Evolutionary conservation across 1,284 basidiomycete species (phyloP).

Genomic region (Tetrapyrgos nigripes): DNA sequence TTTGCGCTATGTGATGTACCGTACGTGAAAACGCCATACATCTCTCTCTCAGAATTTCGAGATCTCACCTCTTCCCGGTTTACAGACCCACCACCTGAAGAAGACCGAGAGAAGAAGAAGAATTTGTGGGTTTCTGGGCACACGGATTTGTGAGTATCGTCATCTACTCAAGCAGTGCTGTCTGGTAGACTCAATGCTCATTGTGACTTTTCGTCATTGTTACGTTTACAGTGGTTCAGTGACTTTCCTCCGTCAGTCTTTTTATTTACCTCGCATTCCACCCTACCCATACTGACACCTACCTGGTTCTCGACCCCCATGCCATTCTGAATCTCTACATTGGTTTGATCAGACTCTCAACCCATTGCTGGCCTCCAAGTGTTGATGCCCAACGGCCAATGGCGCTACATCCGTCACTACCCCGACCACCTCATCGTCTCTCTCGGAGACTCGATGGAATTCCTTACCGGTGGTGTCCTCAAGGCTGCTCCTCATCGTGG

Average conservation of each 20-base stretch:
- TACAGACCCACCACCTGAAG: conserved; percentile 20
- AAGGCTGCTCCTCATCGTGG: conserved; percentile 30
- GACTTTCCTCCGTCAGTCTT: conserved; percentile 5
- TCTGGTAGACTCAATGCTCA: too few species aligned
- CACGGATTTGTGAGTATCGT: conserved; percentile 19
- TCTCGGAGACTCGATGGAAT: conserved; percentile 48
- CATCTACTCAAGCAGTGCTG: too few species aligned
- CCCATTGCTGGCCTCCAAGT: conserved; percentile 22
- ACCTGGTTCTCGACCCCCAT: neutral
- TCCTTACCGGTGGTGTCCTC: conserved; percentile 48
- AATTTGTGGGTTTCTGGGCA: conserved; percentile 20
- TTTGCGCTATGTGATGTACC: conserved; percentile 23
- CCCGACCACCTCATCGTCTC: conserved; percentile 36
- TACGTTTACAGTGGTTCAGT: conserved; percentile 6
- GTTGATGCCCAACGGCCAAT: conserved; percentile 16
- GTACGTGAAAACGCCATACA: conserved; percentile 16
- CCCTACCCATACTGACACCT: too few species aligned
- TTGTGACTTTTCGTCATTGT: too few species aligned
- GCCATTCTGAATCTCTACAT: neutral
- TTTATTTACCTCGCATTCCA: neutral
- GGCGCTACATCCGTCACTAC: conserved; percentile 21
- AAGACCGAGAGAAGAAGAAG: conserved; percentile 19
- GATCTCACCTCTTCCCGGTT: neutral
- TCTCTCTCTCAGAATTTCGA: neutral
- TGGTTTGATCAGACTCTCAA: conserved; percentile 17